Percentiles rank a stretch among this genome's conserved stretches.
Evolutionary conservation across 2,329 filamentous ascomycete genomes (phyloP).

Genomic region (Calonectria ilicicola): DNA sequence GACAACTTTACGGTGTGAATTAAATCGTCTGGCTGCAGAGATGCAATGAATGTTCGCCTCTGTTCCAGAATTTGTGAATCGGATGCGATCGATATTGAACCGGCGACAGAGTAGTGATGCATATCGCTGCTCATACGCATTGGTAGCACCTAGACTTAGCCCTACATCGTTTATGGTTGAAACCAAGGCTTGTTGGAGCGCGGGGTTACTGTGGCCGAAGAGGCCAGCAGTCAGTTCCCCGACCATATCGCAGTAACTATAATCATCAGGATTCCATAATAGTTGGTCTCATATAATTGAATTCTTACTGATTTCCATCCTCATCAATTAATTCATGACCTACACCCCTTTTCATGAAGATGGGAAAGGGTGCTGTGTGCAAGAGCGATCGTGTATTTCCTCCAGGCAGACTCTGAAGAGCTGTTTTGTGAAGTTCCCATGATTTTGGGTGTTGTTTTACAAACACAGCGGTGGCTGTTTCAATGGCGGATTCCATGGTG

Average conservation of each 20-base stretch:
- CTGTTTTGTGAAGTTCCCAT: too few relatives aligned
- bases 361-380: conserved; percentile 49
- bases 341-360: conserved; percentile 48
- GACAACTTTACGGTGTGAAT: conserved; percentile 50
- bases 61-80: conserved; percentile 71
- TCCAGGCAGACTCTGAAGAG: conserved; percentile 38
- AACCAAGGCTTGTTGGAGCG: conserved; percentile 59
- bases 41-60: conserved; percentile 69
- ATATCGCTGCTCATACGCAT: conserved; percentile 58
- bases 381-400: conserved; percentile 53
- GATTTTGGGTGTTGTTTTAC: too few relatives aligned
- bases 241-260: conserved; percentile 64
- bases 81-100: conserved; percentile 63
- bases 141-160: conserved; percentile 63
- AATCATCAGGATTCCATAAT: conserved; percentile 31
- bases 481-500: too few relatives aligned
- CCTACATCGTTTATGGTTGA: conserved; percentile 54
- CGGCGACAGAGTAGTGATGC: conserved; percentile 59
- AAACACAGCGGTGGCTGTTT: too few relatives aligned
- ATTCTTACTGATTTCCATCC: not conserved
- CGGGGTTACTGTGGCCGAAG: conserved; percentile 69
- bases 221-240: conserved; percentile 71
- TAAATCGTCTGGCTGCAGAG: conserved; percentile 53
- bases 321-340: conserved; percentile 27
- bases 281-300: not conserved